Evolutionary conservation across 805 yeast genomes (phyloP).

Genomic region (Grigorovia jiainica): DNA sequence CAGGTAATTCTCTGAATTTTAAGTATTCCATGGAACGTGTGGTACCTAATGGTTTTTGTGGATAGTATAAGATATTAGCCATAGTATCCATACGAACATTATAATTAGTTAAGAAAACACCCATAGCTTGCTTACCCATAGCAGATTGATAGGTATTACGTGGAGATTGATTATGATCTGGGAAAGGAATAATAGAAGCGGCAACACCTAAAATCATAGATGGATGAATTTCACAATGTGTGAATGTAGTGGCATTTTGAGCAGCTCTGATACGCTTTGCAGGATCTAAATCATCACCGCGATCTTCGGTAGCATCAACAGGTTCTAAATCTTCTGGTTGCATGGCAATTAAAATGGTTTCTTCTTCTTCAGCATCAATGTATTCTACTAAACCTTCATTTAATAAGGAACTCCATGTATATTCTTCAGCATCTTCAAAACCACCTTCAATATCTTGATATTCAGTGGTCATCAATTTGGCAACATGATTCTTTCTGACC

Average conservation of each 20-base stretch:
- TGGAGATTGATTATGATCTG: slow-evolving; percentile 98
- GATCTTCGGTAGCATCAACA: slow-evolving; percentile 35
- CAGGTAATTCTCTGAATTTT: slow-evolving; percentile 92
- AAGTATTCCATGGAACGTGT: slow-evolving; percentile 93
- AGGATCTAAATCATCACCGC: slow-evolving; percentile 33
- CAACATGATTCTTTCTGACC: slow-evolving; percentile 76
- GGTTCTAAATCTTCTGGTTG: slow-evolving; percentile 92
- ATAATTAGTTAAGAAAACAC: slow-evolving; percentile 96
- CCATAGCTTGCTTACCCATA: slow-evolving; percentile 99
- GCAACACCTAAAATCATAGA: slow-evolving; percentile 97
- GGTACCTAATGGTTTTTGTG: slow-evolving; percentile 98
- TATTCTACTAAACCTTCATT: slow-evolving; percentile 84
- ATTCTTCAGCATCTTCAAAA: slow-evolving; percentile 73
- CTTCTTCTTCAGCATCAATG: slow-evolving; percentile 94
- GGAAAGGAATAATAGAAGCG: slow-evolving; percentile 99
- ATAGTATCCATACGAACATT: slow-evolving; percentile 90
- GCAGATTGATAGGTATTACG: slow-evolving; percentile 99
- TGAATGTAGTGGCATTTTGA: slow-evolving; percentile 67
- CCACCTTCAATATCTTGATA: slow-evolving; percentile 54
- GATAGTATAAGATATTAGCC: slow-evolving; percentile 92
- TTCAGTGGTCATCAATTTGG: slow-evolving; percentile 55
- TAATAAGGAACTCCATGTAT: slow-evolving; percentile 82
- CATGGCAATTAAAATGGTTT: slow-evolving; percentile 91
- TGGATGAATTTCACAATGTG: slow-evolving; percentile 94
- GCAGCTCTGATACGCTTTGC: slow-evolving; percentile 80